A percentile compares a stretch with the other conserved stretches of the same genome.
Evolutionary conservation across 2,329 filamentous ascomycete genomes (phyloP).

Genomic region (Paraphaeosphaeria sporulosa): DNA sequence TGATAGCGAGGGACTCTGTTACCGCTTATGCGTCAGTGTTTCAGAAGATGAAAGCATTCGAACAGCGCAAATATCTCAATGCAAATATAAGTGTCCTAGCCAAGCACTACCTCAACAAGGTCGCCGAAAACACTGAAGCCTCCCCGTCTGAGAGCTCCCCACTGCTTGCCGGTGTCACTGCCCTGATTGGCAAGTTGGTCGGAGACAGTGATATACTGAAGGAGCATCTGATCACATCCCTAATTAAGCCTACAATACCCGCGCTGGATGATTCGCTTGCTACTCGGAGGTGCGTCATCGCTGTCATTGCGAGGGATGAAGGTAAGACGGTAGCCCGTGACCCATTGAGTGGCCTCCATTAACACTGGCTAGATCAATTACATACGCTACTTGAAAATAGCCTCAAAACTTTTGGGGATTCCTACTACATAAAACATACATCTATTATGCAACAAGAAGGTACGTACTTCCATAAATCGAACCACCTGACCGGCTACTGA

Average conservation of each 20-base stretch:
- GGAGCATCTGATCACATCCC: conserved; percentile 38
- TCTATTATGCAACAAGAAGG: conserved; percentile 90
- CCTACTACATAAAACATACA: conserved; percentile 84
- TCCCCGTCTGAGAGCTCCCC: conserved; percentile 22
- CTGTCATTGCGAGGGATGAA: conserved; percentile 49
- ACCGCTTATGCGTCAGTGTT: conserved; percentile 48
- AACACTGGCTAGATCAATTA: conserved; percentile 53
- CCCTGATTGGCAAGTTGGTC: conserved; percentile 32
- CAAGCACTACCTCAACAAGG: conserved; percentile 30
- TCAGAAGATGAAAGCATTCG: conserved; percentile 54
- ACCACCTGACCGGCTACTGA: conserved; percentile 26
- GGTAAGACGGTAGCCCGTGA: conserved; percentile 41
- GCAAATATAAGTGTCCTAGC: conserved; percentile 37
- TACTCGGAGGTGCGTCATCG: conserved; percentile 49
- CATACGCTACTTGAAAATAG: conserved; percentile 70
- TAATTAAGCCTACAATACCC: conserved; percentile 51
- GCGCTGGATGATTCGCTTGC: conserved; percentile 38
- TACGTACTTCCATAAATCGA: conserved; percentile 40
- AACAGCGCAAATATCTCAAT: conserved; percentile 57
- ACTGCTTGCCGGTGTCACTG: conserved; percentile 33
- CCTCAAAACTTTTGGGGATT: conserved; percentile 80
- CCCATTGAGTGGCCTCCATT: background rate
- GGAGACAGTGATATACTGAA: conserved; percentile 37
- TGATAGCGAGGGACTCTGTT: conserved; percentile 23
- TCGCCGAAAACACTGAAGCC: conserved; percentile 21